Conservation (phyloP, 257 asterid species). For the Solanum medicagineum region DNA sequence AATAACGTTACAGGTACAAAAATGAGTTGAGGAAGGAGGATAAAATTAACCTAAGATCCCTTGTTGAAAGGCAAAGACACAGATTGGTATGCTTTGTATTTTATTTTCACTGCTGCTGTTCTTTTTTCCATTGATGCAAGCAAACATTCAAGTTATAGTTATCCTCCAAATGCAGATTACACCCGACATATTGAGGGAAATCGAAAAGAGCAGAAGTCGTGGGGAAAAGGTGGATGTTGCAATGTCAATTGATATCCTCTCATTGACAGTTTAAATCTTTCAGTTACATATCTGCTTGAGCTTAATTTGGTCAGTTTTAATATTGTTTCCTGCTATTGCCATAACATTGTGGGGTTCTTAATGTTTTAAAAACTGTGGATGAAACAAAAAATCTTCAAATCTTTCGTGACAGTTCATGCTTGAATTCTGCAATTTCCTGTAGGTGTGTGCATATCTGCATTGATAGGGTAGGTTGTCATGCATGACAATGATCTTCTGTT, state of each 20-base stretch:
- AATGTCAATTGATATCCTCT: conserved; percentile 80
- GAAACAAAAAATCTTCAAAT: background rate
- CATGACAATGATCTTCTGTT: background rate
- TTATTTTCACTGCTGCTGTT: background rate
- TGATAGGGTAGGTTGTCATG: background rate
- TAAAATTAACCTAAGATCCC: conserved; percentile 44
- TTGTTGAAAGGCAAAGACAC: conserved; percentile 71
- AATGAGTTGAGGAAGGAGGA: conserved; percentile 79
- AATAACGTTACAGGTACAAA: conserved; percentile 49
- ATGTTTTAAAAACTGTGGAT: background rate
- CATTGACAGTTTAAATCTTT: background rate
- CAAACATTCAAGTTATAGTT: background rate
- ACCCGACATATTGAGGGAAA: conserved; percentile 83
- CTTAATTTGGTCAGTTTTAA: background rate
- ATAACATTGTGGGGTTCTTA: background rate
- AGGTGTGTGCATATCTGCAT: background rate
- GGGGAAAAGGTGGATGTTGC: conserved; percentile 81
- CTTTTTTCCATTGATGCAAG: background rate
- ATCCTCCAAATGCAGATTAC: conserved; percentile 54
- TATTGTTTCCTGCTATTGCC: background rate
- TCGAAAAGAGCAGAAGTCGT: conserved; percentile 78
- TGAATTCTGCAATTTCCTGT: background rate
- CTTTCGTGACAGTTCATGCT: background rate
- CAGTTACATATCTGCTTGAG: background rate
- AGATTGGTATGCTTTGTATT: conserved; percentile 44